Base-by-base conservation (phyloP, 2,329 filamentous ascomycete species). In the Beauveria australis region DNA sequence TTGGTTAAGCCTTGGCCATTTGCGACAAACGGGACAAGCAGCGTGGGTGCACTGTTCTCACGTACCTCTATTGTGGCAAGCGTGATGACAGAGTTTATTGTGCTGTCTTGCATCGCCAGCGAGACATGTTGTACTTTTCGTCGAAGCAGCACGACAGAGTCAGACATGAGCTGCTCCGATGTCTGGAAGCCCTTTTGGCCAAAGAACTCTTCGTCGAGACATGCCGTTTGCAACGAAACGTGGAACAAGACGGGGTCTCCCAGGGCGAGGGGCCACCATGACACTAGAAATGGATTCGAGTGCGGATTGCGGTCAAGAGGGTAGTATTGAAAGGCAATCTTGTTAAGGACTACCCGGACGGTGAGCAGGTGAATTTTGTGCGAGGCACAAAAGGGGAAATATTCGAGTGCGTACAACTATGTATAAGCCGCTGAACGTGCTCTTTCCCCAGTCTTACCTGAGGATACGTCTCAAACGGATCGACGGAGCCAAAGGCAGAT, bases 281-380 rank as follows among this genome's bases (percentile, higher is more conserved):
- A 83, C 7, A 83, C 71, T 19, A 85, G 70, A 62, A 85, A 85
- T 0, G 82, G 82, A 64, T 85, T 85, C 8, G 82, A 81, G 0
- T 69, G 68, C n/a, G 74, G 66, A 62, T 74, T 77, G 8, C 82
- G 70, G 56, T 85, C 82, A 22, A 84, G 71, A 0, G 82, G 82
- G 64, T 85, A 85, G 65, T 84, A 85, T 63, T 84, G 78, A 55
- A 85, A 85, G 0, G 81, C 80, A 52, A 85, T 84, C 49, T 79
- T 82, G 47, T 78, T 75, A 3, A 84, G 70, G 63, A 85, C 82
- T 83, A 59, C 26, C 14, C 46, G 30, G 30, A n/a, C 3, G 58
- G 70, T 65, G 55, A 62, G 47, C 51, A 18, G 18, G 5, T 4
- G 28, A 8, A 16, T 37, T 18, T 5, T 10, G 7, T 49, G n/a